A percentile compares a stretch with the other conserved stretches of the same genome.
Conservation (phyloP, 768 basidiomycete genomes). For the Dentipellis sp. region DNA sequence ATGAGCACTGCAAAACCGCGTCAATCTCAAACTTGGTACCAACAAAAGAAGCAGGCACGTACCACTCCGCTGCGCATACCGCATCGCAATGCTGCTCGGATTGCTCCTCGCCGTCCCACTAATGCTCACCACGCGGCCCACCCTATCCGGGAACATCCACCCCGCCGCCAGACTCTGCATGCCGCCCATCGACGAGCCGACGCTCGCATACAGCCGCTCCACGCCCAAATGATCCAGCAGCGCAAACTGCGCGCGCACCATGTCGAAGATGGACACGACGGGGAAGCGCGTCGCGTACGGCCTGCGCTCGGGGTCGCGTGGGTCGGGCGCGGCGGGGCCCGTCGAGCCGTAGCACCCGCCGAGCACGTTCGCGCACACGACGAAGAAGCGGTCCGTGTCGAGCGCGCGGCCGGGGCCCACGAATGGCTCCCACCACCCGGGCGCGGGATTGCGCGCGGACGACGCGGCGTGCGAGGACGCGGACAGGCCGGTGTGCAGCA, state of each 20-base stretch:
- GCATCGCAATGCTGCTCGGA: constrained; percentile 89
- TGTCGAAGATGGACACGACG: constrained; percentile 89
- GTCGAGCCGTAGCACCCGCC: constrained; percentile 98
- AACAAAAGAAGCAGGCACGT: constrained; percentile 19
- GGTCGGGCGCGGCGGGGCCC: constrained; percentile 81
- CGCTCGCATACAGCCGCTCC: constrained; percentile 81
- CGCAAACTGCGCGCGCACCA: constrained; percentile 89
- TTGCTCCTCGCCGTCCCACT: constrained; percentile 91
- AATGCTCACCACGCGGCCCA: constrained; percentile 87
- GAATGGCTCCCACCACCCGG: constrained; percentile 99
- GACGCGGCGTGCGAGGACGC: constrained; percentile 93
- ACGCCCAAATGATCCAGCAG: constrained; percentile 81
- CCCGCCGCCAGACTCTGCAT: constrained; percentile 98
- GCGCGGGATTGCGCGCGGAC: constrained; percentile 61
- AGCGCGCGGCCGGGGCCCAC: constrained; percentile 92
- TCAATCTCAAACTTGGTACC: background rate
- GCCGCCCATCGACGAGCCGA: constrained; percentile 94
- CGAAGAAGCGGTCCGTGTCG: constrained; percentile 86
- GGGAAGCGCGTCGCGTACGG: constrained; percentile 91
- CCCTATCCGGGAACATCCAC: constrained; percentile 83
- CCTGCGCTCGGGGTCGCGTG: constrained; percentile 38
- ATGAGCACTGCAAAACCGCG: constrained; percentile 67
- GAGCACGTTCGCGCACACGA: constrained; percentile 94
- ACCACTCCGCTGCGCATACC: constrained; percentile 96
- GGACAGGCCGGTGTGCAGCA: constrained; percentile 92